Evolutionary conservation across 768 basidiomycete genomes (phyloP), one percentile per base, ranked within the genome.

Genomic region (Tulasnella sp.): DNA sequence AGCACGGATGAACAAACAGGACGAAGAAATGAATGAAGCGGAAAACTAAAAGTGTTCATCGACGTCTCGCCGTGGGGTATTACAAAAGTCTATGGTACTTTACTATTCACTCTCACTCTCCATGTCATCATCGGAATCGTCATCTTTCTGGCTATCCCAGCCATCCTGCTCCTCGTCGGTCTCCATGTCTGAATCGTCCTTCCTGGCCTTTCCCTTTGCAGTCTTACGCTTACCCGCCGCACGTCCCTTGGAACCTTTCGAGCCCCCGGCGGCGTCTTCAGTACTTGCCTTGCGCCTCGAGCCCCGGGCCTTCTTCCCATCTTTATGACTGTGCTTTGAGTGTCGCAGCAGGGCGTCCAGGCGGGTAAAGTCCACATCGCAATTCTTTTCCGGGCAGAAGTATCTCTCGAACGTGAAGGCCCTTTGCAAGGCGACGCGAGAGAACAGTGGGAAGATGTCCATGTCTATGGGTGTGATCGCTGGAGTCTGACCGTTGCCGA

Each of bases 331-430:
- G 41, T 81, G 48, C 73, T 76, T 73, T 34, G 79, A 64, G 34
- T 77, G 69, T 40, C 48, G 41, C 12, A 81, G 41, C 37, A 81
- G 79, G 34, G 78, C 81, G 42, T 81, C 73, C 69, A 81, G 60
- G 54, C 78, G 81, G 69, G 78, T 81, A 37, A 81, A 73, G 40
- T 81, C 78, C 73, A 80, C 74, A 75, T 80, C 58, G 54, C 79
- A 80, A 41, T 72, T 46, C 44, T 34, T 72, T 34, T 80, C 79
- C 24, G 79, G 79, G 40, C 79, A 80, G 46, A 80, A 80, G 74
- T 80, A 80, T 12, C 79, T 69, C 46, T 80, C 79, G 58, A 31
- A 80, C 41, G 79, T 80, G 31, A 28, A 46, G 3, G 79, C 79
- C 34, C 79, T 42, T 50, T 74, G 44, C 74, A 80, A n/a, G 40